Percentiles rank a stretch among this genome's conserved stretches.
phyloP scores from a whole-genome alignment of 2,329 filamentous ascomycete genomes.

The Pleomassaria siparia region DNA sequence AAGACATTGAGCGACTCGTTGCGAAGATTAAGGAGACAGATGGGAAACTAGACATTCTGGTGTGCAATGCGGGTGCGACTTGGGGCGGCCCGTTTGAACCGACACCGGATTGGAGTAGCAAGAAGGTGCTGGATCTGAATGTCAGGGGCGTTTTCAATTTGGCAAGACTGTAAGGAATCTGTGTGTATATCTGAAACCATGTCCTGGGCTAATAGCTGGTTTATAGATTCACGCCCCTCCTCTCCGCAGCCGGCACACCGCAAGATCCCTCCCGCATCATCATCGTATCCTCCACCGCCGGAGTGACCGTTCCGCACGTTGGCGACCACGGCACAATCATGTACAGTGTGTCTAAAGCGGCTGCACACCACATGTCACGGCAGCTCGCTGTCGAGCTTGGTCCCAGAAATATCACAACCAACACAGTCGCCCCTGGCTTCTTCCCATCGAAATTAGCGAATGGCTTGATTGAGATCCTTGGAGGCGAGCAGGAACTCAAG shows the following conservation, averaged over 20 bases:
- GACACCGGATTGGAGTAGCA: conserved; percentile 37
- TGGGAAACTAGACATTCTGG: conserved; percentile 40
- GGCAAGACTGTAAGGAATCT: conserved; percentile 33
- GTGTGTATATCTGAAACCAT: neutral
- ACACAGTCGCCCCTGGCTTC: conserved; percentile 44
- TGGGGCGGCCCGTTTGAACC: conserved; percentile 44
- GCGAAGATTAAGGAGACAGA: conserved; percentile 34
- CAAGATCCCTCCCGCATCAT: conserved; percentile 42
- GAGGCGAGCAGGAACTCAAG: conserved; percentile 45
- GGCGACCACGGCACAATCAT: conserved; percentile 44
- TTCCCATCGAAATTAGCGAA: conserved; percentile 43
- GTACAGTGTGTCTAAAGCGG: conserved; percentile 45
- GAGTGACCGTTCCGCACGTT: conserved; percentile 40
- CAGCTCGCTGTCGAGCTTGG: conserved; percentile 44
- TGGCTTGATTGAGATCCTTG: conserved; percentile 40
- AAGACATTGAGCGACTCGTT: conserved; percentile 39
- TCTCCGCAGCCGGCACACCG: conserved; percentile 33
- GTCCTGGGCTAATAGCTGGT: neutral
- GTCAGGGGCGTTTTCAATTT: conserved; percentile 45
- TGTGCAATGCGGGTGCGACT: conserved; percentile 44
- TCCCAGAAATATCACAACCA: conserved; percentile 43
- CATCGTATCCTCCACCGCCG: conserved; percentile 40
- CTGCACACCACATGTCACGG: conserved; percentile 41
- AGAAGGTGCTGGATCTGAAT: conserved; percentile 44
- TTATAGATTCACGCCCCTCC: conserved; percentile 38